Evolutionary conservation across 2,329 filamentous ascomycete species (phyloP).

Genomic region (Aspergillus quadricinctus): DNA sequence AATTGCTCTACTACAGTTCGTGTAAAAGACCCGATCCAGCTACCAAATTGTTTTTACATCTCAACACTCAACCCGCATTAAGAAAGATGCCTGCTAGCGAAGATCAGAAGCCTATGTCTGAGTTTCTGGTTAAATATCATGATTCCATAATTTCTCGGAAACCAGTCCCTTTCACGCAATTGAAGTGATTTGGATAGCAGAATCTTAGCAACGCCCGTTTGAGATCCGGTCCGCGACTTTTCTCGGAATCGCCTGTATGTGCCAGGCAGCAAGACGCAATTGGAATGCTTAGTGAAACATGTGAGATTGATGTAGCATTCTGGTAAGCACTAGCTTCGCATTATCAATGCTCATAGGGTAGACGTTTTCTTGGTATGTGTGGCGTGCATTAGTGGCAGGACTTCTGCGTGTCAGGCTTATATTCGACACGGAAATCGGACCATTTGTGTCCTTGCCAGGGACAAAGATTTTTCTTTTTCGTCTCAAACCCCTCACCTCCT

Average conservation of each 20-base stretch:
- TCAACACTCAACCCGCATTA: constrained; percentile 15
- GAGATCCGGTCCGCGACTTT: too few species aligned
- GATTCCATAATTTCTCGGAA: too few species aligned
- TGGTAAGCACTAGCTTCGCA: not conserved
- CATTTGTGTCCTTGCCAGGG: not conserved
- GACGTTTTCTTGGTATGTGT: not conserved
- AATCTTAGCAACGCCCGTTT: too few species aligned
- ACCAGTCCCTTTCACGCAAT: too few species aligned
- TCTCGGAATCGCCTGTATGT: too few species aligned
- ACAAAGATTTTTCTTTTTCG: not conserved
- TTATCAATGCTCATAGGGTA: not conserved
- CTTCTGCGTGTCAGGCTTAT: not conserved
- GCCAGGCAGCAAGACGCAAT: too few species aligned
- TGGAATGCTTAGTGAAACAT: not conserved
- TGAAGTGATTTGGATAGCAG: too few species aligned
- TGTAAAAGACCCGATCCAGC: too few species aligned
- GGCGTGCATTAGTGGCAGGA: not conserved
- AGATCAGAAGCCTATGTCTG: too few species aligned
- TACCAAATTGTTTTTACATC: constrained; percentile 12
- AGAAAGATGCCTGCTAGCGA: too few species aligned
- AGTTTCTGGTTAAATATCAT: too few species aligned
- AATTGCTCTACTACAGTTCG: too few species aligned
- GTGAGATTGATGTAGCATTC: not conserved
- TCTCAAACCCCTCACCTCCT: not conserved
- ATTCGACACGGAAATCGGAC: not conserved